Conservation (phyloP, 164 flowering plant species). For the Malania oleifera region DNA sequence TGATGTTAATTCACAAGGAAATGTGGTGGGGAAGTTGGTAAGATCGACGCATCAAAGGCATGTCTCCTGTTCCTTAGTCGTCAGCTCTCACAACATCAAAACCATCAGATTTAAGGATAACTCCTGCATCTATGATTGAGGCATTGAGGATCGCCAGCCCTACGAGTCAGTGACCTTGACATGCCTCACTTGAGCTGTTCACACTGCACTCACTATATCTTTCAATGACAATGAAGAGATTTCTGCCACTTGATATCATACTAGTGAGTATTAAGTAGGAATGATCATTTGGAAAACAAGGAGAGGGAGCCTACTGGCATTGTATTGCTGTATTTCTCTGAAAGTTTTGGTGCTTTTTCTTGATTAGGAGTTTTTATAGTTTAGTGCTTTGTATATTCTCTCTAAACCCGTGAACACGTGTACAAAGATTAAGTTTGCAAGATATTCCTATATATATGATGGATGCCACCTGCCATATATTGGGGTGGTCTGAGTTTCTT, state of each 20-base stretch:
- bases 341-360: no score
- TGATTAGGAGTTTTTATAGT: no score
- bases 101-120: slow-evolving; percentile 19
- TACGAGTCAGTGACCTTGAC: background rate
- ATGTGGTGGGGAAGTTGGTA: slow-evolving; percentile 47
- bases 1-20: slow-evolving; percentile 33
- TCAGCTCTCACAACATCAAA: slow-evolving; percentile 18
- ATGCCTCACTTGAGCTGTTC: background rate
- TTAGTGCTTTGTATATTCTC: no score
- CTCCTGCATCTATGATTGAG: slow-evolving; percentile 29
- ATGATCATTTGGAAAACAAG: no score
- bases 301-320: no score
- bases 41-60: slow-evolving; percentile 29
- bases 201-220: background rate
- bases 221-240: background rate
- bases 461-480: no score
- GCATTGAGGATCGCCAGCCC: background rate
- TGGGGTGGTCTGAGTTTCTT: no score
- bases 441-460: no score
- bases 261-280: no score
- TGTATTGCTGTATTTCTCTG: no score
- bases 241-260: background rate
- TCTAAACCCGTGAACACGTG: no score
- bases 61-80: slow-evolving; percentile 30
- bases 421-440: no score